Conservation (phyloP, 257 asterid species). For the Anisodus acutangulus region DNA sequence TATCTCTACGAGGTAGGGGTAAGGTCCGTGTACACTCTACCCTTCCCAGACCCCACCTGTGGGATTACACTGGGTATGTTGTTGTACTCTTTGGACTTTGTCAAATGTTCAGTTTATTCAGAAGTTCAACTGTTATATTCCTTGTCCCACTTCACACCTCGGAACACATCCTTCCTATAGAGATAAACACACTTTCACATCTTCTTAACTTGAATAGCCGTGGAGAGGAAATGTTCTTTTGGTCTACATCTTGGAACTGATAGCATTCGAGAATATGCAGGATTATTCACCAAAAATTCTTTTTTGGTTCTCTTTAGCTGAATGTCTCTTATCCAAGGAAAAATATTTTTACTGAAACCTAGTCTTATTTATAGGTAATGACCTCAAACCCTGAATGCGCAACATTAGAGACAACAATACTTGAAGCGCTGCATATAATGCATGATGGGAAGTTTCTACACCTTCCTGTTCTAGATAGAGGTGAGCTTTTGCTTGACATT, state of each 20-base stretch:
- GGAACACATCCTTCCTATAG: background rate
- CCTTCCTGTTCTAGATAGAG: slow-evolving; percentile 89
- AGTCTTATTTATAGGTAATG: slow-evolving; percentile 67
- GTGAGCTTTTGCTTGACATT: slow-evolving; percentile 43
- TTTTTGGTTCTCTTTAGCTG: background rate
- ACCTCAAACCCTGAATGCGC: slow-evolving; percentile 87
- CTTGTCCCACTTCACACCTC: background rate
- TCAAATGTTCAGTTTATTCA: background rate
- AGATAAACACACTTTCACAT: background rate
- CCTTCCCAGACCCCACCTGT: too few relatives aligned
- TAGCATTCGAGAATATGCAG: slow-evolving; percentile 1
- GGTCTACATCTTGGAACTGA: background rate
- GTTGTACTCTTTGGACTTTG: too few relatives aligned
- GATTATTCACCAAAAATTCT: background rate
- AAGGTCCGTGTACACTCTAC: too few relatives aligned
- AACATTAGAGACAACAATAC: slow-evolving; percentile 79
- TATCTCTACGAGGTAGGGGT: too few relatives aligned
- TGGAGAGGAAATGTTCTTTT: slow-evolving; percentile 3
- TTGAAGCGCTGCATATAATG: slow-evolving; percentile 92
- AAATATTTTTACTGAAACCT: slow-evolving; percentile 29
- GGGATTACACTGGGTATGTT: too few relatives aligned
- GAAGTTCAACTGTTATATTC: background rate
- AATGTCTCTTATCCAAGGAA: background rate
- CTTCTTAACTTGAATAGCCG: background rate
- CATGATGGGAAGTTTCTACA: slow-evolving; percentile 88